A percentile compares a stretch with the other conserved stretches of the same genome.
phyloP scores from a whole-genome alignment of 2,329 filamentous ascomycete species.

The Escovopsis sp. region DNA sequence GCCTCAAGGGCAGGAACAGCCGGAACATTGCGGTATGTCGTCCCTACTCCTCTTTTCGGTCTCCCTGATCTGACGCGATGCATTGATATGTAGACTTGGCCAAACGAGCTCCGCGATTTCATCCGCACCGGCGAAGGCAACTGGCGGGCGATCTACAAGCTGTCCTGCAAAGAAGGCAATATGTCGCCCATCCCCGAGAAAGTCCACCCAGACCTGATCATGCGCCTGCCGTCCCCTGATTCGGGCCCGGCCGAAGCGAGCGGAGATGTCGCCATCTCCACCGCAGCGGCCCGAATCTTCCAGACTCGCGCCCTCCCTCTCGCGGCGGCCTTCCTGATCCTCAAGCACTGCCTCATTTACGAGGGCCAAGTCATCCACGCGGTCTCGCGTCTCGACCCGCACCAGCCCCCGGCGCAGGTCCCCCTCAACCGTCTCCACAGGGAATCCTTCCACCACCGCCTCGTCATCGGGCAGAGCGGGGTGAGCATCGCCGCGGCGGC shows the following conservation, averaged over 20 bases:
- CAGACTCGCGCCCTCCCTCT: neutral
- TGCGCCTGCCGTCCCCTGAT: neutral
- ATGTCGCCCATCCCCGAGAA: constrained; percentile 1
- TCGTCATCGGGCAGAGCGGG: constrained; percentile 21
- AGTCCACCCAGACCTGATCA: constrained; percentile 3
- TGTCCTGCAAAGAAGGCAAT: constrained; percentile 4
- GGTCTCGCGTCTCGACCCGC: constrained; percentile 29
- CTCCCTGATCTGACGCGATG: neutral
- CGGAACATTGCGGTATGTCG: neutral
- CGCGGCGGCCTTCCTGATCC: constrained; percentile 19
- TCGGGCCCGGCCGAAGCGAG: neutral
- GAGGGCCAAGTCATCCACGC: constrained; percentile 22
- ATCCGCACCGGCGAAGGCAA: neutral
- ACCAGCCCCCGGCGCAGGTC: constrained; percentile 9
- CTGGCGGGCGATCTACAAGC: neutral
- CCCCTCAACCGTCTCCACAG: constrained; percentile 3
- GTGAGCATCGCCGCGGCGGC: constrained; percentile 19
- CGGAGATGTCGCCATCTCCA: neutral
- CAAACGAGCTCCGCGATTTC: neutral
- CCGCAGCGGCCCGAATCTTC: neutral
- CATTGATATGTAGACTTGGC: neutral
- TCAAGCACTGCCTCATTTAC: constrained; percentile 23
- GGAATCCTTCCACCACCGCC: constrained; percentile 19
- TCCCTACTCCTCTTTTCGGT: neutral
- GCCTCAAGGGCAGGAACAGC: neutral